Conservation (phyloP, 2,329 filamentous ascomycete genomes). For the Cladosporium oxysporum region DNA sequence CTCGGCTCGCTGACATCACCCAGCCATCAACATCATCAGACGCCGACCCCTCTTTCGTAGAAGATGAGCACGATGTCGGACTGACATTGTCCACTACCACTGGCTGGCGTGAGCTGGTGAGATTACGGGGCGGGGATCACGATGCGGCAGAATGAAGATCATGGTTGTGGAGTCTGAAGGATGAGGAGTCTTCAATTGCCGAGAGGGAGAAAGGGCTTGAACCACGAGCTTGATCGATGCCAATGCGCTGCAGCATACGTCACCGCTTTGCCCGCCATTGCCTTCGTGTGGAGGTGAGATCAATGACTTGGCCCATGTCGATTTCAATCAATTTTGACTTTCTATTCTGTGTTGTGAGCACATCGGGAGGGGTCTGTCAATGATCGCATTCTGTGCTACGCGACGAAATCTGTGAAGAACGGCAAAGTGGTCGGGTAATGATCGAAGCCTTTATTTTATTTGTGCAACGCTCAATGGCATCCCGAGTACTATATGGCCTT, state of each 20-base stretch:
- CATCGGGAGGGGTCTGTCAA: background rate
- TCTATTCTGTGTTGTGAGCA: background rate
- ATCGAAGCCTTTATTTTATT: background rate
- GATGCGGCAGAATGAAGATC: background rate
- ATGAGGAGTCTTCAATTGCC: slow-evolving; percentile 13
- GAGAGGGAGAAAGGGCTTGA: background rate
- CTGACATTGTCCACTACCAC: slow-evolving; percentile 9
- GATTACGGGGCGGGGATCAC: background rate
- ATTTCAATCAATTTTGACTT: background rate
- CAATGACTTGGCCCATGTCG: background rate
- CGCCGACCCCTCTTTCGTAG: slow-evolving; percentile 1
- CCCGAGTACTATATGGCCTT: slow-evolving; percentile 3
- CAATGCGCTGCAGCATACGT: background rate
- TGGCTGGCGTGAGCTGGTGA: background rate
- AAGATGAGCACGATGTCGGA: background rate
- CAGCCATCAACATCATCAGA: background rate
- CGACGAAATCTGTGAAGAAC: background rate
- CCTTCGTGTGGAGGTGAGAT: no score
- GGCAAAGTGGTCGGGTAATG: background rate
- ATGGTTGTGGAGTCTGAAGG: slow-evolving; percentile 1
- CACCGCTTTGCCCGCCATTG: background rate
- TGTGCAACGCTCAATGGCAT: background rate
- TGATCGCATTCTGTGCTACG: background rate
- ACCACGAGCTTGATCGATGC: background rate
- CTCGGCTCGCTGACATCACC: slow-evolving; percentile 1